phyloP scores from a whole-genome alignment of 345 rosid genomes.

The Alliaria petiolata region DNA sequence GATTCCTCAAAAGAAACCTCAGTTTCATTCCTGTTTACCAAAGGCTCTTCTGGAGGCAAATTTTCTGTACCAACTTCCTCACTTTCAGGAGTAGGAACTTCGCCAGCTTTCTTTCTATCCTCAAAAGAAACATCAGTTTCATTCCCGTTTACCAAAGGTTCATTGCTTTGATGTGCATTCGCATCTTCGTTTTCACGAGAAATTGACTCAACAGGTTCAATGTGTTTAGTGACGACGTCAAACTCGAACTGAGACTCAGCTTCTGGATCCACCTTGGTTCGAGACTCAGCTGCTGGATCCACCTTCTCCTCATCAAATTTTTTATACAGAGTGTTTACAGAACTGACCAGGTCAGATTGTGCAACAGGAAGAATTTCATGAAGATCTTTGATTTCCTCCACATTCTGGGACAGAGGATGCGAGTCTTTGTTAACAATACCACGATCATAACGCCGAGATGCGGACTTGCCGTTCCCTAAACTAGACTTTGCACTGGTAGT shows the following conservation, averaged over 20 bases:
- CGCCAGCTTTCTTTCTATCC: slow-evolving; percentile 28
- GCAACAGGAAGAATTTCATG: slow-evolving; percentile 62
- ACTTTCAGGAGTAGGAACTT: slow-evolving; percentile 27
- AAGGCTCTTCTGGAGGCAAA: slow-evolving; percentile 34
- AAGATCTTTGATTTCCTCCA: slow-evolving; percentile 73
- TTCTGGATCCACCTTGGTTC: slow-evolving; percentile 38
- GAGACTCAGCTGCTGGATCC: slow-evolving; percentile 37
- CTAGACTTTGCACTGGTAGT: slow-evolving; percentile 30
- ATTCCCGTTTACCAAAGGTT: slow-evolving; percentile 37
- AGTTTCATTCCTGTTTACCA: neutral
- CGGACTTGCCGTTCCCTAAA: slow-evolving; percentile 37
- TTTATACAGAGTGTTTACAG: slow-evolving; percentile 36
- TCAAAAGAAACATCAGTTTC: slow-evolving; percentile 13
- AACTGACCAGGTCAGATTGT: slow-evolving; percentile 42
- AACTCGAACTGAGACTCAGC: slow-evolving; percentile 40
- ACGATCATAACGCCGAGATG: slow-evolving; percentile 42
- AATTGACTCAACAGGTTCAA: slow-evolving; percentile 34
- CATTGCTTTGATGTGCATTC: slow-evolving; percentile 39
- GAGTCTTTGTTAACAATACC: slow-evolving; percentile 32
- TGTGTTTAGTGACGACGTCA: slow-evolving; percentile 34
- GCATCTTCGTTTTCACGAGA: slow-evolving; percentile 34
- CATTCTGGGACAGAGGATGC: slow-evolving; percentile 27
- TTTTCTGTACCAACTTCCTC: slow-evolving; percentile 30
- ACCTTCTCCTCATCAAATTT: slow-evolving; percentile 55
- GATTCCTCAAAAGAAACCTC: slow-evolving; percentile 22